Evolutionary conservation across 2,329 filamentous ascomycete genomes (phyloP), one percentile per base, ranked within the genome.

Genomic region (Cladophialophora psammophila): DNA sequence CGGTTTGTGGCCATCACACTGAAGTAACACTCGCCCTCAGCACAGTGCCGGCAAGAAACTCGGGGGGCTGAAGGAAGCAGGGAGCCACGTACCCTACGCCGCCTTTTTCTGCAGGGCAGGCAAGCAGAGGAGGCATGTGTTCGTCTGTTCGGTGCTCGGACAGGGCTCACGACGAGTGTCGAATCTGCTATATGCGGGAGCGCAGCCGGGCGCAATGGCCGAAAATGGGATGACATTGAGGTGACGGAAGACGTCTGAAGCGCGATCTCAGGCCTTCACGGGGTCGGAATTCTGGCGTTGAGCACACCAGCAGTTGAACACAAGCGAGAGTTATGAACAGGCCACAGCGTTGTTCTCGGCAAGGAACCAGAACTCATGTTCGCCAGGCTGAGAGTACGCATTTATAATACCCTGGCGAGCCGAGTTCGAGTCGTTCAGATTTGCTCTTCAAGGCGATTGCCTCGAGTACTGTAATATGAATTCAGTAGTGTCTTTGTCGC

Each of bases 81-180:
- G n/a, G 2, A 5, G 13, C 40, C 13, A 42, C 40, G 40, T 42
- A 42, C 52, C 52, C 34, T 55, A 15, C 52, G 52, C 31, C 52
- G 52, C 52, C 18, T 15, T 6, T 15, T 26, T n/a, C 52, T 32
- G 35, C 52, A 55, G 31, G 10, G 18, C 35, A 31, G 52, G 18
- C 52, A 55, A 3, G 52, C 52, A 34, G 52, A 55, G 52, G 52
- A 55, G 52, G 34, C 10, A 18, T 55, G 32, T 36, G 52, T 35
- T 6, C 52, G 52, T 36, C 35, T 35, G 7, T n/a, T 35, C 52
- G 52, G 31, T 9, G 26, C 31, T 42, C n/a, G 40, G 18, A 18
- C 15, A 8, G 15, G 15, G 40, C 40, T n/a, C 8, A 8, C 10
- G 13, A n/a, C 40, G 2, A n/a, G 15, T 5, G 40, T 42, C 1